Evolutionary conservation across 768 basidiomycete species (phyloP), one percentile per base, ranked within the genome.

Genomic region (Dentipellis fragilis): DNA sequence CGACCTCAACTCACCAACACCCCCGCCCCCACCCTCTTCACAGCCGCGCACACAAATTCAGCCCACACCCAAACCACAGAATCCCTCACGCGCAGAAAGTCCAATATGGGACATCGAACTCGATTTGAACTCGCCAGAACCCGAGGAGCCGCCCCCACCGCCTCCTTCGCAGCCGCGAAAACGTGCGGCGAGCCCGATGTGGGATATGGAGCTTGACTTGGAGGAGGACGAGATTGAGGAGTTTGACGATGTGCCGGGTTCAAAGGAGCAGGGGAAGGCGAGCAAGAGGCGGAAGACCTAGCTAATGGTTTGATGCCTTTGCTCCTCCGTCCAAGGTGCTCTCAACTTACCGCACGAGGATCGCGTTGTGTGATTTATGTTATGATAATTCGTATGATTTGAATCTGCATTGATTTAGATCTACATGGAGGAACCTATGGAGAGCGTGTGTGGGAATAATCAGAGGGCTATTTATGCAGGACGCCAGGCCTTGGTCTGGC

Each of bases 21-120:
- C 42, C 14, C 10, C 42, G 12, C 21, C 23, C 7, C 48, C 22
- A 10, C 48, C 29, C 9, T 17, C 48, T 8, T 29, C 29, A 29
- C 29, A 29, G 29, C 29, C 29, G 29, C 29, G 29, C 29, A 29
- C 29, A 29, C 29, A 29, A 29, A 6, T 6, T 29, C 29, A 29
- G 29, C 17, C 17, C 12, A 49, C 3, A 19, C 21, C 23, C 12
- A 12, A 23, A 12, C 14, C 48, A 4, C 14, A 12, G 5, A 11
- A n/a, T 16, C 39, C 59, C 9, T 51, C 58, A n/a, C 58, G 62
- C 49, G 16, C 36, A 51, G 70, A 73, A 4, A 87, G 84, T 63
- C 83, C 85, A 1, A 69, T 73, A 7, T 89, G 88, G 88, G 60
- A 61, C 10, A 61, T 61, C 16, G 60, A 61, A 36, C 45, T n/a